These are phyloP conservation scores for Peribolospora baueri DNA, from an alignment of 768 basidiomycete genomes.

Conservation along the genomic window DNA sequence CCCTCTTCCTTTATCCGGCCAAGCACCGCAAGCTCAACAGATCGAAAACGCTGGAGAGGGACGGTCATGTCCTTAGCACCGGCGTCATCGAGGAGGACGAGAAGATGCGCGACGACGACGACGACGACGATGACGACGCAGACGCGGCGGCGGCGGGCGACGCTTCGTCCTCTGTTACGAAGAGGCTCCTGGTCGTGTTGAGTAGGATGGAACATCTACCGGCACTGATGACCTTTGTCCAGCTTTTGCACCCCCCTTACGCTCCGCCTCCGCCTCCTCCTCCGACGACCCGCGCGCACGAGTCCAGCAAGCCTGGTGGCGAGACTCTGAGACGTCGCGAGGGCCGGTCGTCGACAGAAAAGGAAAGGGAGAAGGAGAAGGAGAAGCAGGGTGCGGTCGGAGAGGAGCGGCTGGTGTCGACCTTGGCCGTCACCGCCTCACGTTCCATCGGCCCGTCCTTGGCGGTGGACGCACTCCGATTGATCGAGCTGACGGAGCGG, in stretches of 20 bases:
- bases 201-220: slow-evolving; percentile 77
- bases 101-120: background rate
- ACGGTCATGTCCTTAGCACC: no score
- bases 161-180: slow-evolving; percentile 16
- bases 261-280: background rate
- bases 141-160: slow-evolving; percentile 3
- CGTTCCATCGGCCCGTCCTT: slow-evolving; percentile 2
- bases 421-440: background rate
- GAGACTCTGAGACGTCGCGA: no score
- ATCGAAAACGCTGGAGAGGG: no score
- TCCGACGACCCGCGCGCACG: slow-evolving; percentile 1
- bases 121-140: background rate
- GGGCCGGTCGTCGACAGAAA: no score
- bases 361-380: background rate
- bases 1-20: slow-evolving; percentile 48
- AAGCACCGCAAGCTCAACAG: slow-evolving; percentile 24
- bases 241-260: slow-evolving; percentile 37
- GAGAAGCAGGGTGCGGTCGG: background rate
- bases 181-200: slow-evolving; percentile 52
- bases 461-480: slow-evolving; percentile 49
- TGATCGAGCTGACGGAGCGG: slow-evolving; percentile 71
- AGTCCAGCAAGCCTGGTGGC: no score
- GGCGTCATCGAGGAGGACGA: background rate
- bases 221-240: slow-evolving; percentile 66
- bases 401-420: background rate